phyloP scores from a whole-genome alignment of 1,284 basidiomycete species.

The Ceratobasidium papillatum region DNA sequence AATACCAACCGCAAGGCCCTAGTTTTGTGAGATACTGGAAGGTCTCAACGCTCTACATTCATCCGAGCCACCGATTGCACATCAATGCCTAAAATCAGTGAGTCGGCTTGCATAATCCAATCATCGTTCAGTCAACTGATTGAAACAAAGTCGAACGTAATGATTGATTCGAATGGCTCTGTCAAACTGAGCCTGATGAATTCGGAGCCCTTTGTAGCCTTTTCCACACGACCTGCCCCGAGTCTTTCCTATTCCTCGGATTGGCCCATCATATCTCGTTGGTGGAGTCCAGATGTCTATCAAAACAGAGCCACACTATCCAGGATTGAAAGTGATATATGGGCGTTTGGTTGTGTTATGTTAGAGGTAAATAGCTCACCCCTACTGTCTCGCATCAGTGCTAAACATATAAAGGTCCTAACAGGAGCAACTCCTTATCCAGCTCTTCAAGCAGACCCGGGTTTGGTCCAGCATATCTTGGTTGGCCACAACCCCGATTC shows the following conservation, averaged over 20 bases:
- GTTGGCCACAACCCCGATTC: constrained; percentile 6
- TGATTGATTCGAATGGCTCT: constrained; percentile 6
- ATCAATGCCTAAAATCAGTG: constrained; percentile 16
- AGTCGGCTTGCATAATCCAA: not conserved
- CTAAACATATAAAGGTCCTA: not conserved
- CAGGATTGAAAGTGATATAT: constrained; percentile 3
- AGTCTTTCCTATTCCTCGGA: not conserved
- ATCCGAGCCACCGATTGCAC: constrained; percentile 9
- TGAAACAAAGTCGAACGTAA: not conserved
- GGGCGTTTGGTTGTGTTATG: constrained; percentile 19
- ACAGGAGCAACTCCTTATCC: constrained; percentile 1
- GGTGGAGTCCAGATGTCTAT: constrained; percentile 21
- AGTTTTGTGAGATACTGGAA: constrained; percentile 22
- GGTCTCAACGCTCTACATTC: constrained; percentile 14
- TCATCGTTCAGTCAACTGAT: not conserved
- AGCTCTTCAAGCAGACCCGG: not conserved
- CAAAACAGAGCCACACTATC: not conserved
- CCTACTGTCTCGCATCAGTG: not conserved
- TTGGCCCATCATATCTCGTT: constrained; percentile 8
- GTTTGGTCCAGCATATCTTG: not conserved
- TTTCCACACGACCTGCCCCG: not conserved
- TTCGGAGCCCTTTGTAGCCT: not conserved
- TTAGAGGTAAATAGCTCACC: not conserved
- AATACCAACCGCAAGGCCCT: not conserved
- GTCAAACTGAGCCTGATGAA: constrained; percentile 19